Evolutionary conservation across 1,284 basidiomycete species (phyloP).

Genomic region (Marasmius fiardii): DNA sequence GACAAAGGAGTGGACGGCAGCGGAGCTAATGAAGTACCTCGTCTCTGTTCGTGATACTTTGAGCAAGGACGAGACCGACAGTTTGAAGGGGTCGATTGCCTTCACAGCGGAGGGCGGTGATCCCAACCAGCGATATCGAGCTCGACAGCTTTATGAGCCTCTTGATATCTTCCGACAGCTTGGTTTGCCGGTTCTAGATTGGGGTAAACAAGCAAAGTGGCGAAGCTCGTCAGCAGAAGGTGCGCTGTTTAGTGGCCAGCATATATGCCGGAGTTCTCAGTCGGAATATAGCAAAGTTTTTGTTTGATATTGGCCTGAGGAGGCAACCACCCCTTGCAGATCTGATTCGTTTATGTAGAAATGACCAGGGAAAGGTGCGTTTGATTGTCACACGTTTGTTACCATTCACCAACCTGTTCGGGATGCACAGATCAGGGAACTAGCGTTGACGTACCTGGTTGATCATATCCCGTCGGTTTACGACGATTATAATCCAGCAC

Average conservation of each 20-base stretch:
- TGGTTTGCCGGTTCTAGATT: constrained; percentile 83
- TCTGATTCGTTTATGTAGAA: constrained; percentile 34
- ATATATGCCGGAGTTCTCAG: not conserved
- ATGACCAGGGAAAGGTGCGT: constrained; percentile 37
- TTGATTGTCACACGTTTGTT: not conserved
- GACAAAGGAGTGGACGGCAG: constrained; percentile 78
- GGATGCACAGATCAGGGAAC: constrained; percentile 35
- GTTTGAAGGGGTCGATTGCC: constrained; percentile 77
- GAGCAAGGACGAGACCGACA: constrained; percentile 64
- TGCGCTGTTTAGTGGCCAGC: constrained; percentile 24
- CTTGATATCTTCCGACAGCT: constrained; percentile 70
- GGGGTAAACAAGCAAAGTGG: constrained; percentile 82
- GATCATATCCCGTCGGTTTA: constrained; percentile 69
- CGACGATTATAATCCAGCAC: constrained; percentile 53
- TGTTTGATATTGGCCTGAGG: constrained; percentile 78
- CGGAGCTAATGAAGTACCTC: constrained; percentile 83
- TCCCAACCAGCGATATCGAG: constrained; percentile 47
- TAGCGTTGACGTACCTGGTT: constrained; percentile 77
- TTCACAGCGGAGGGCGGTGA: constrained; percentile 64
- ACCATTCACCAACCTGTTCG: not conserved
- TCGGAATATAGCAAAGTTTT: constrained; percentile 66
- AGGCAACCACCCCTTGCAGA: constrained; percentile 66
- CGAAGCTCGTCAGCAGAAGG: constrained; percentile 81
- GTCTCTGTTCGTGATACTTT: constrained; percentile 81
- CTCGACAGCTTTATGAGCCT: constrained; percentile 85